phyloP scores from a whole-genome alignment of 2,329 filamentous ascomycete genomes.

The Botrytis hyacinthi region DNA sequence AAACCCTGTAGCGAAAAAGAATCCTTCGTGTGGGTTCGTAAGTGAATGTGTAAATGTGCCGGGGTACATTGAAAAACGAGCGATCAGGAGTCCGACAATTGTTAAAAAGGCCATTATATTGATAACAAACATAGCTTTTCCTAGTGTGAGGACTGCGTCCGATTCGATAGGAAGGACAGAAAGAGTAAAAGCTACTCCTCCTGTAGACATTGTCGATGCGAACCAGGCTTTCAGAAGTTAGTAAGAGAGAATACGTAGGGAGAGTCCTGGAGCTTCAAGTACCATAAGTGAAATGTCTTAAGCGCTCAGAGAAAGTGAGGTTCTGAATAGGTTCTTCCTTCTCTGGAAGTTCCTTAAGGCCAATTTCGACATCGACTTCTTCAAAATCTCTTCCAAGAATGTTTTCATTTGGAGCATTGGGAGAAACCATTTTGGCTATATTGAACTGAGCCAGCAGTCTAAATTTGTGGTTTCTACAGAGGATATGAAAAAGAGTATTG shows the following conservation, averaged over 20 bases:
- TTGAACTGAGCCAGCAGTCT: slow-evolving; percentile 21
- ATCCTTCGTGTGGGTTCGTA: slow-evolving; percentile 63
- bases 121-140: slow-evolving; percentile 65
- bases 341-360: neutral
- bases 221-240: slow-evolving; percentile 54
- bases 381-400: neutral
- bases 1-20: slow-evolving; percentile 73
- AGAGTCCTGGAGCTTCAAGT: slow-evolving; percentile 19
- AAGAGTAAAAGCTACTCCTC: slow-evolving; percentile 65
- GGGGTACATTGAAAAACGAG: slow-evolving; percentile 61
- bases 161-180: slow-evolving; percentile 54
- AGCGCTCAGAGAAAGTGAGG: slow-evolving; percentile 10
- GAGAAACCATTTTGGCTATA: slow-evolving; percentile 15
- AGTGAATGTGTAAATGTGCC: slow-evolving; percentile 55
- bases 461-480: neutral
- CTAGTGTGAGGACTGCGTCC: slow-evolving; percentile 60
- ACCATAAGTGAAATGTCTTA: slow-evolving; percentile 22
- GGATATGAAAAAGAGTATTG: neutral
- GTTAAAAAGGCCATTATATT: slow-evolving; percentile 64
- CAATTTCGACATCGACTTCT: slow-evolving; percentile 2
- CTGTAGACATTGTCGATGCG: slow-evolving; percentile 72
- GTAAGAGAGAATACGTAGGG: slow-evolving; percentile 27
- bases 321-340: slow-evolving; percentile 3
- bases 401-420: neutral
- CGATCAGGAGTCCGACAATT: slow-evolving; percentile 53